Conservation (phyloP, 2,329 filamentous ascomycete species). For the Aspergillus unguis region DNA sequence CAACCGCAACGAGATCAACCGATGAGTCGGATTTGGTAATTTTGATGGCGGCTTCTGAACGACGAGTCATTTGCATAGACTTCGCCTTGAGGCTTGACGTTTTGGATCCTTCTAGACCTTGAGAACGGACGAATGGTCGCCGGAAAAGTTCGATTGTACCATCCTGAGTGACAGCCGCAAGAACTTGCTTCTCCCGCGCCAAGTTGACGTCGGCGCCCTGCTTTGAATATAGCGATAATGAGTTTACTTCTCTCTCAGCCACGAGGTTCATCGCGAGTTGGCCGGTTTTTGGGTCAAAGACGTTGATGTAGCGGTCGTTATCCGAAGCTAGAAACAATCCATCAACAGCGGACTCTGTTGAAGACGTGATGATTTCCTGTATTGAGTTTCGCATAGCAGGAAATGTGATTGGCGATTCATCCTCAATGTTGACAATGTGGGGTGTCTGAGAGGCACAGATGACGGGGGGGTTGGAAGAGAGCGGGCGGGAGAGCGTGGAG, state of each 20-base stretch:
- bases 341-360: conserved; percentile 29
- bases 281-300: conserved; percentile 44
- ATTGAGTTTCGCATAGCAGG: conserved; percentile 51
- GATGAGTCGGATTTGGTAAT: conserved; percentile 43
- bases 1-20: conserved; percentile 40
- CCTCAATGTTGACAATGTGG: conserved; percentile 44
- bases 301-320: conserved; percentile 49
- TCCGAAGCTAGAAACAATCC: conserved; percentile 49
- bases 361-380: conserved; percentile 46
- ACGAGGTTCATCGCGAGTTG: conserved; percentile 49
- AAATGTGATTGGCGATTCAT: conserved; percentile 41
- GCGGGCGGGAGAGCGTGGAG: conserved; percentile 40
- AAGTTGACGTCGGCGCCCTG: conserved; percentile 16
- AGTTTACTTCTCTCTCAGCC: conserved; percentile 46
- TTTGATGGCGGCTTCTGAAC: conserved; percentile 45
- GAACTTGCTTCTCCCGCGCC: conserved; percentile 38
- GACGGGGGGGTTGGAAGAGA: conserved; percentile 41
- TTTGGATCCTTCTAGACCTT: conserved; percentile 25
- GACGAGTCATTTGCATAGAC: conserved; percentile 45
- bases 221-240: conserved; percentile 35
- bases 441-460: conserved; percentile 52
- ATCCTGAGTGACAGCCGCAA: conserved; percentile 48
- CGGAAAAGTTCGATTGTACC: conserved; percentile 50
- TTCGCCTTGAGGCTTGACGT: conserved; percentile 43
- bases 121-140: conserved; percentile 44